Conservation (phyloP, 2,329 filamentous ascomycete species). For the Dactylellina leptospora region DNA sequence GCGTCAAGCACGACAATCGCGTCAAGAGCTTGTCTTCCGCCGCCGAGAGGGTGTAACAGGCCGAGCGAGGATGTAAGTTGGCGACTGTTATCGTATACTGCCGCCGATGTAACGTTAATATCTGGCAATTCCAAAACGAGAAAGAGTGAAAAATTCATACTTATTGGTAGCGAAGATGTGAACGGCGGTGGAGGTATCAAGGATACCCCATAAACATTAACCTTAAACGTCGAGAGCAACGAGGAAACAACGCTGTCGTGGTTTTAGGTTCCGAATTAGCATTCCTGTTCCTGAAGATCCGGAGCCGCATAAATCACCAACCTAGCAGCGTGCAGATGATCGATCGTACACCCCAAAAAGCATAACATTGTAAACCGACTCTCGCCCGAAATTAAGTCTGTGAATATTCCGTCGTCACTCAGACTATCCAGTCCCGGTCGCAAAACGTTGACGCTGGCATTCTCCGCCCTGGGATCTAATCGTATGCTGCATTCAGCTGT, state of each 20-base stretch:
- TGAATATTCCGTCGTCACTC: conserved; percentile 49
- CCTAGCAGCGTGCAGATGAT: conserved; percentile 55
- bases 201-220: conserved; percentile 47
- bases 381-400: conserved; percentile 48
- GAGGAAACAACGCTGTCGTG: conserved; percentile 43
- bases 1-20: conserved; percentile 62
- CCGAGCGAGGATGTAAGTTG: conserved; percentile 59
- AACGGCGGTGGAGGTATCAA: conserved; percentile 37
- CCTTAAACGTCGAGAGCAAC: conserved; percentile 44
- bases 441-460: conserved; percentile 53
- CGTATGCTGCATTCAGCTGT: conserved; percentile 54
- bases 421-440: conserved; percentile 51
- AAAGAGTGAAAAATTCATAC: conserved; percentile 14
- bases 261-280: conserved; percentile 4
- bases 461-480: conserved; percentile 54
- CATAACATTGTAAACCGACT: conserved; percentile 57
- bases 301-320: conserved; percentile 16
- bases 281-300: conserved; percentile 2
- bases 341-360: conserved; percentile 56
- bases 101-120: conserved; percentile 6
- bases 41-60: conserved; percentile 62
- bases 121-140: neutral
- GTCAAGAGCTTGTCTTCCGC: conserved; percentile 62
- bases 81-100: conserved; percentile 58
- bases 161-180: conserved; percentile 50